Conservation (phyloP, 345 rosid species). For the Anacardium occidentale region DNA sequence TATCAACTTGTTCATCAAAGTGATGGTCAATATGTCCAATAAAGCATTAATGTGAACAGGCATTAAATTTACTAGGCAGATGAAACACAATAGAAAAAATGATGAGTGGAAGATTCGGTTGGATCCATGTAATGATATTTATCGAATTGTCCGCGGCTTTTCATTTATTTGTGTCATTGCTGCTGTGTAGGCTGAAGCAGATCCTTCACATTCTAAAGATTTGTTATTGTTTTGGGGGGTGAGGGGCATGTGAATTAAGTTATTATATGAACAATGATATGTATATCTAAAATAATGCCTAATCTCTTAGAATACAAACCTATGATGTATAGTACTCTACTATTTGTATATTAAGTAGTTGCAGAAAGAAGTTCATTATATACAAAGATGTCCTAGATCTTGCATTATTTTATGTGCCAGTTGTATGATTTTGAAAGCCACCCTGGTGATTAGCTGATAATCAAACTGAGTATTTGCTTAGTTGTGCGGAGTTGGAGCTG, state of each 20-base stretch:
- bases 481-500: background rate
- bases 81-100: background rate
- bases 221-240: no score
- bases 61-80: background rate
- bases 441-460: background rate
- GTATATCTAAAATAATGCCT: no score
- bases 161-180: background rate
- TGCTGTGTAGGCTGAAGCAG: background rate
- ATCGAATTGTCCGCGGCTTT: background rate
- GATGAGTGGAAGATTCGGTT: background rate
- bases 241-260: no score
- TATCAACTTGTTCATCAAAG: background rate
- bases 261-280: no score
- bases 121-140: background rate
- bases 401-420: background rate
- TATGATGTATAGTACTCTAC: no score
- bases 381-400: no score
- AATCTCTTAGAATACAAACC: no score
- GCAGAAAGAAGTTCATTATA: no score
- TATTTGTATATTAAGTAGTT: no score
- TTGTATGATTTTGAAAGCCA: background rate
- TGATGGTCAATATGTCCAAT: background rate
- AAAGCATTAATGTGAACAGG: background rate
- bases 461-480: background rate
- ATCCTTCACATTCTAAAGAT: no score